Evolutionary conservation across 257 asterid species (phyloP).

Genomic region (Cynanchum wilfordii): DNA sequence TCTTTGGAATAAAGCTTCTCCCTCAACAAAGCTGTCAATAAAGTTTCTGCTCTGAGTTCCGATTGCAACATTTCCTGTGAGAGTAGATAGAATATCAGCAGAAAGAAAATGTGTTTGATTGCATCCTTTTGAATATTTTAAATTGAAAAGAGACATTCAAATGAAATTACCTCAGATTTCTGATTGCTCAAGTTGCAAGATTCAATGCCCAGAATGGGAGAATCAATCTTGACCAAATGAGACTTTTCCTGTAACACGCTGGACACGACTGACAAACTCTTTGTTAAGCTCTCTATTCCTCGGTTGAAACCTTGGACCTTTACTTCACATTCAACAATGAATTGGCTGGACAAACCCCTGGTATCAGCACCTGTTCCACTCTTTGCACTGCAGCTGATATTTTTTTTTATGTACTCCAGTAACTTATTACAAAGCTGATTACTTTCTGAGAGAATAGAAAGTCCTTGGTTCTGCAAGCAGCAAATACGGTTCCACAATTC

Average conservation of each 20-base stretch:
- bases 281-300: conserved; percentile 59
- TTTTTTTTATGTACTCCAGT: conserved; percentile 53
- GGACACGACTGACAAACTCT: conserved; percentile 49
- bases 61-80: conserved; percentile 53
- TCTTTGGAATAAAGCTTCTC: conserved; percentile 89
- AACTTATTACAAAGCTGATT: conserved; percentile 65
- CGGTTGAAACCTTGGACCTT: conserved; percentile 79
- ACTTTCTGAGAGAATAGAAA: conserved; percentile 64
- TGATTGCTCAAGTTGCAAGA: conserved; percentile 24
- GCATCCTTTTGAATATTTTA: conserved; percentile 3
- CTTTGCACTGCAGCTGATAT: conserved; percentile 28
- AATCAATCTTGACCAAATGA: conserved; percentile 19
- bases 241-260: conserved; percentile 45
- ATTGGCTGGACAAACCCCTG: conserved; percentile 48
- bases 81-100: conserved; percentile 18
- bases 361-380: conserved; percentile 20
- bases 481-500: conserved; percentile 66
- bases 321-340: conserved; percentile 75
- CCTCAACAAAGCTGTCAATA: conserved; percentile 66
- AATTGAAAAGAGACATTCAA: neutral
- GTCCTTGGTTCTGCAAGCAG: conserved; percentile 71
- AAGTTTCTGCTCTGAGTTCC: conserved; percentile 76
- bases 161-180: conserved; percentile 52
- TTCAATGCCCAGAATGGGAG: conserved; percentile 27
- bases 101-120: conserved; percentile 5